Evolutionary conservation across 116 monocot species (phyloP).

Genomic region (Phalaenopsis hybrid): DNA sequence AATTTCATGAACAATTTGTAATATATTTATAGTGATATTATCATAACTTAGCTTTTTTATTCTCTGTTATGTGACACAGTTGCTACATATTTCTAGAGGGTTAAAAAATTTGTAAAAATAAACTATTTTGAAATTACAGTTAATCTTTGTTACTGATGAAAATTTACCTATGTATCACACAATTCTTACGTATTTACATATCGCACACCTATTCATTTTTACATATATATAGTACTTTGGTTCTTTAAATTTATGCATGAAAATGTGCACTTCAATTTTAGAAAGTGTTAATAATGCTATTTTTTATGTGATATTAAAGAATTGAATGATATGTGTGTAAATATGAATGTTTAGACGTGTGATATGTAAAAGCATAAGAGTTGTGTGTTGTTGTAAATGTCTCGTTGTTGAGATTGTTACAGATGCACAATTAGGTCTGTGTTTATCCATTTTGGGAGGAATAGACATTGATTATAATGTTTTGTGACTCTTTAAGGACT

Average conservation of each 20-base stretch:
- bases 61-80: neutral
- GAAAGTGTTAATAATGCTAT: no score
- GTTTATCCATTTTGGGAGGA: neutral
- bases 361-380: no score
- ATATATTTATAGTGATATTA: neutral
- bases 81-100: neutral
- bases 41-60: neutral
- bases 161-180: no score
- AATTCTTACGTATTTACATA: no score
- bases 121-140: neutral
- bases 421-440: neutral
- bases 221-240: no score
- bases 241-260: no score
- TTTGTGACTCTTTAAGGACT: neutral
- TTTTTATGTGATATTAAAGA: no score
- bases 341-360: no score
- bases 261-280: no score
- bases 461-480: neutral
- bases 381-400: no score
- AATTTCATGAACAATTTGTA: neutral
- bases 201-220: no score
- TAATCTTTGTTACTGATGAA: neutral
- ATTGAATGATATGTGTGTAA: no score
- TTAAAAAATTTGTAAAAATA: neutral
- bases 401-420: neutral